These are phyloP conservation scores for Penicillium brevicompactum DNA, from an alignment of 2,329 filamentous ascomycete species.

Conservation along the genomic window DNA sequence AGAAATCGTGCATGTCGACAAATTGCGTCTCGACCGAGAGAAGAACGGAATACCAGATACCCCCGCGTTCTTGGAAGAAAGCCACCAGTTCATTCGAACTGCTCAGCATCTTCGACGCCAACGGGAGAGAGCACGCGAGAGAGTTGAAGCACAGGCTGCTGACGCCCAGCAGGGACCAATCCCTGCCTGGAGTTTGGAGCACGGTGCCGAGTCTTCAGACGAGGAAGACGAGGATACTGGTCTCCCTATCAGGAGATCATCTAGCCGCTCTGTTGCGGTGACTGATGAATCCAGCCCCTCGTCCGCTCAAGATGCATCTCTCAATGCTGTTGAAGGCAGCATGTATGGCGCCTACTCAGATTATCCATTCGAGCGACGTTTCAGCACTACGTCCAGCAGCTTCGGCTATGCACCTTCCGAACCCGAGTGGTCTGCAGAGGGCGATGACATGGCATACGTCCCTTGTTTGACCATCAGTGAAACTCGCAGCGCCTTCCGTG, in stretches of 20 bases:
- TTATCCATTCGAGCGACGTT: slow-evolving; percentile 66
- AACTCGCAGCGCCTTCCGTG: slow-evolving; percentile 81
- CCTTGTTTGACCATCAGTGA: slow-evolving; percentile 87
- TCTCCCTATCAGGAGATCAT: slow-evolving; percentile 34
- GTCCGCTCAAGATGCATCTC: slow-evolving; percentile 38
- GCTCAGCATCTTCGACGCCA: slow-evolving; percentile 44
- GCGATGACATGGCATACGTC: slow-evolving; percentile 89
- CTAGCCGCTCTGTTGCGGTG: slow-evolving; percentile 37
- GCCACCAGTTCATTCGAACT: slow-evolving; percentile 43
- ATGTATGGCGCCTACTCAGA: slow-evolving; percentile 75
- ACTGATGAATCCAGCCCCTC: slow-evolving; percentile 57
- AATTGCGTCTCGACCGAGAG: slow-evolving; percentile 70
- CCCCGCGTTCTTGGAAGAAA: slow-evolving; percentile 47
- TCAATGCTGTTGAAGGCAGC: slow-evolving; percentile 69
- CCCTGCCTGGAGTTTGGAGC: slow-evolving; percentile 82
- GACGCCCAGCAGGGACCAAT: slow-evolving; percentile 54
- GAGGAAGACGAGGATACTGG: slow-evolving; percentile 48
- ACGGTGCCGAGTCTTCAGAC: slow-evolving; percentile 62
- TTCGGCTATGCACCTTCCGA: slow-evolving; percentile 48
- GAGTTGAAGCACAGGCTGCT: slow-evolving; percentile 61
- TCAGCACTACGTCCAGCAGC: slow-evolving; percentile 76
- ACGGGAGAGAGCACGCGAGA: slow-evolving; percentile 60
- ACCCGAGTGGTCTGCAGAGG: slow-evolving; percentile 49
- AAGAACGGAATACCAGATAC: slow-evolving; percentile 80
- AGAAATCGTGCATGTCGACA: slow-evolving; percentile 81